phyloP scores from a whole-genome alignment of 2,329 filamentous ascomycete genomes.

The Aaosphaeria pasadenensis region DNA sequence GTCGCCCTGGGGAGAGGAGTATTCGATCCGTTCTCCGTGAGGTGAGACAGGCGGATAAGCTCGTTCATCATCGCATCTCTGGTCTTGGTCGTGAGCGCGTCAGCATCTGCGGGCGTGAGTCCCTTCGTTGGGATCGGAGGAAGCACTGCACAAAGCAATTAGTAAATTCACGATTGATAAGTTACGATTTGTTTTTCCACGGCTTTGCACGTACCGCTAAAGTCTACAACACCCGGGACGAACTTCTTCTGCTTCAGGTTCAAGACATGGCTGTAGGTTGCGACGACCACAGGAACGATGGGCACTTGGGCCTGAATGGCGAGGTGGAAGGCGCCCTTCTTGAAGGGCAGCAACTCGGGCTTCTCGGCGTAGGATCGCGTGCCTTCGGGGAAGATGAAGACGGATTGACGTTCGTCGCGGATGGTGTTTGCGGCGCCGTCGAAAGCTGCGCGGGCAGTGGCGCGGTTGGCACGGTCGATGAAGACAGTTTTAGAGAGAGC shows the following conservation, averaged over 20 bases:
- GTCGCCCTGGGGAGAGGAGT: conserved; percentile 21
- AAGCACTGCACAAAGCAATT: conserved; percentile 14
- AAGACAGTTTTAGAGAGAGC: conserved; percentile 84
- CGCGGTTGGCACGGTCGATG: conserved; percentile 84
- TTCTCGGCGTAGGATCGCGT: conserved; percentile 86
- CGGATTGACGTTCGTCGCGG: conserved; percentile 60
- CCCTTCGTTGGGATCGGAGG: conserved; percentile 37
- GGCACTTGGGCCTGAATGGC: conserved; percentile 92
- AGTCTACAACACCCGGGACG: conserved; percentile 54
- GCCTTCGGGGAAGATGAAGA: conserved; percentile 89
- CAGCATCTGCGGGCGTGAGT: conserved; percentile 31
- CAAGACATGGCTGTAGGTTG: conserved; percentile 49
- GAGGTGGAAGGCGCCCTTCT: conserved; percentile 97
- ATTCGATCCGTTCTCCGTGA: conserved; percentile 19
- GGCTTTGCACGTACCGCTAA: conserved; percentile 19
- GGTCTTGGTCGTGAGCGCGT: conserved; percentile 28
- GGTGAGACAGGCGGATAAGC: conserved; percentile 29
- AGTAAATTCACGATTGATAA: not conserved
- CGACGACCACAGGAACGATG: conserved; percentile 73
- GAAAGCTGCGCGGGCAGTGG: conserved; percentile 82
- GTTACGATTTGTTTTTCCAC: not conserved
- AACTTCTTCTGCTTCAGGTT: conserved; percentile 45
- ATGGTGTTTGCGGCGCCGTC: conserved; percentile 80
- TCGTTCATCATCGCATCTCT: conserved; percentile 36
- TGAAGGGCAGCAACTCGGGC: conserved; percentile 86